phyloP scores from a whole-genome alignment of 352 stramenopile species.

The Phytophthora pisi region DNA sequence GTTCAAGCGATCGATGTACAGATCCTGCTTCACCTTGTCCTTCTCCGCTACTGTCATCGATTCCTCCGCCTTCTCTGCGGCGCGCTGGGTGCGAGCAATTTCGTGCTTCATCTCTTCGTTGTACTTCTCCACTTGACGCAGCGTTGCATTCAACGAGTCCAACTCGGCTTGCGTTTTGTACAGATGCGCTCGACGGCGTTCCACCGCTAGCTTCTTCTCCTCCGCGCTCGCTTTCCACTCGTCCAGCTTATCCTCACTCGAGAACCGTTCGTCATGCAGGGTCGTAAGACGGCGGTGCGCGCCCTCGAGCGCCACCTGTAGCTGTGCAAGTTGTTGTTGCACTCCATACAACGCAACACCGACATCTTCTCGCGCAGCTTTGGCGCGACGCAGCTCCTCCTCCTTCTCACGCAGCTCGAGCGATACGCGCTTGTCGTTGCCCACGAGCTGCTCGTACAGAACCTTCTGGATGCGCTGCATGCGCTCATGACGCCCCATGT shows the following conservation, averaged over 20 bases:
- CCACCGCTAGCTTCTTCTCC: constrained; percentile 68
- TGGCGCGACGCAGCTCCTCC: constrained; percentile 71
- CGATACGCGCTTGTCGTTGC: constrained; percentile 73
- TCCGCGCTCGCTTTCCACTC: constrained; percentile 66
- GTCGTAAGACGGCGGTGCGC: constrained; percentile 75
- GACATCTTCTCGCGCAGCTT: constrained; percentile 84
- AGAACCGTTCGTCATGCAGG: constrained; percentile 70
- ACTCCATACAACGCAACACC: constrained; percentile 94
- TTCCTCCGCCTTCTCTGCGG: constrained; percentile 94
- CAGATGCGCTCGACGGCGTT: constrained; percentile 66
- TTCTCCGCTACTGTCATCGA: constrained; percentile 94
- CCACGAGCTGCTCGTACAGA: constrained; percentile 76
- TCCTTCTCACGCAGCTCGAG: constrained; percentile 82
- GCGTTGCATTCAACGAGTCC: constrained; percentile 82
- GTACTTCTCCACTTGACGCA: constrained; percentile 92
- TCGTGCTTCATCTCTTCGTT: constrained; percentile 96
- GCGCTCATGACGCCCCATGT: constrained; percentile 76
- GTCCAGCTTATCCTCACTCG: constrained; percentile 74
- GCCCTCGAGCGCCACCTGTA: constrained; percentile 91
- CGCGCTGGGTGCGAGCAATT: constrained; percentile 91
- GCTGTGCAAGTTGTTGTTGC: constrained; percentile 94
- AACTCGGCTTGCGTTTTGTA: constrained; percentile 89
- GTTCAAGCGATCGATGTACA: constrained; percentile 94
- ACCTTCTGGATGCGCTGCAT: constrained; percentile 90
- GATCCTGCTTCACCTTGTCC: constrained; percentile 93